A percentile compares a stretch with the other conserved stretches of the same genome.
Conservation (phyloP, 2,329 filamentous ascomycete species). For the Hypocrella siamensis region DNA sequence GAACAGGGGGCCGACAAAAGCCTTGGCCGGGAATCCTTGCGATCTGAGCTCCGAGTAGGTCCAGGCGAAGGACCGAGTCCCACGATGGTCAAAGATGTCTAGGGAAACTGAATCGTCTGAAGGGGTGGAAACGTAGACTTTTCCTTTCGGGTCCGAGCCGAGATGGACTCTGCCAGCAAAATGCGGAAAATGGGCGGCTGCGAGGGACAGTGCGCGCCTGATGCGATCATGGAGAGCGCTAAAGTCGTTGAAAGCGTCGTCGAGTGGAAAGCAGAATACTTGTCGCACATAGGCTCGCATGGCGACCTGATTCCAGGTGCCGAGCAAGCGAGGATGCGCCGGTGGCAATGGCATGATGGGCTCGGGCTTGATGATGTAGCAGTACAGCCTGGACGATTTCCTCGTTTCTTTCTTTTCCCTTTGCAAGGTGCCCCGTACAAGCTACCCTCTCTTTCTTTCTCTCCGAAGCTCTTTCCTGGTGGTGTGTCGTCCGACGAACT, state of each 20-base stretch:
- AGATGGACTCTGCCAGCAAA: conserved; percentile 13
- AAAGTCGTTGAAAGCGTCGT: conserved; percentile 1
- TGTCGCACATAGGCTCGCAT: conserved; percentile 7
- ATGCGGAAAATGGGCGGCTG: conserved; percentile 9
- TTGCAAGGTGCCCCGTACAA: no score
- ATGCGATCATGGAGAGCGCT: conserved; percentile 3
- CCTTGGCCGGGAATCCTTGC: conserved; percentile 13
- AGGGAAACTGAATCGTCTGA: conserved; percentile 8
- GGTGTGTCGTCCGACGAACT: no score
- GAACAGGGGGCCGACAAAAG: conserved; percentile 14
- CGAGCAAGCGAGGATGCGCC: conserved; percentile 2
- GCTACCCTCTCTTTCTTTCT: no score
- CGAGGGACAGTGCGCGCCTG: conserved; percentile 4
- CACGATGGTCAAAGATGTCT: conserved; percentile 5
- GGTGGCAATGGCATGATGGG: no score
- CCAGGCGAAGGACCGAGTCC: conserved; percentile 6
- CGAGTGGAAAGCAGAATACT: conserved; percentile 6
- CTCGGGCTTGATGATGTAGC: no score
- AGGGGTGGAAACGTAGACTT: conserved; percentile 7
- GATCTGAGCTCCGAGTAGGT: conserved; percentile 12
- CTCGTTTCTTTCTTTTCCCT: no score
- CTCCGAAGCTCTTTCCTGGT: no score
- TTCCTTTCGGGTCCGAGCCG: conserved; percentile 4
- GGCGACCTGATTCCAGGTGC: conserved; percentile 7
- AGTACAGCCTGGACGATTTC: no score